These are phyloP conservation scores for Extremus antarcticus DNA, from an alignment of 495 filamentous ascomycete species.

Conservation along the genomic window DNA sequence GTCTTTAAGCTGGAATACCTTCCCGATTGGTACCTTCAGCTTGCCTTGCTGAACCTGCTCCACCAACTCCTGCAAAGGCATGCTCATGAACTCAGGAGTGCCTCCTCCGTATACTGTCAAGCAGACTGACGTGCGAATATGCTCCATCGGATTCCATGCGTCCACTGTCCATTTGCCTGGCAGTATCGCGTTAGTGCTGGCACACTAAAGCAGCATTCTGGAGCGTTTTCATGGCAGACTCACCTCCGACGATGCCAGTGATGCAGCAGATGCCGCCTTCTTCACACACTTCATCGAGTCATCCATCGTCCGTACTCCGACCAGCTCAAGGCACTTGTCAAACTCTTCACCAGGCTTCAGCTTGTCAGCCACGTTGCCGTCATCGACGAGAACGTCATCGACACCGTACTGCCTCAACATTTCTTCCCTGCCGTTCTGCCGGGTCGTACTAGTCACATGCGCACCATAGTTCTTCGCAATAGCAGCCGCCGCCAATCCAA, in stretches of 20 bases:
- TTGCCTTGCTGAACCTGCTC: constrained; percentile 27
- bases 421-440: constrained; percentile 27
- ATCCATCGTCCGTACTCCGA: constrained; percentile 31
- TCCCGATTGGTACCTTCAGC: constrained; percentile 36
- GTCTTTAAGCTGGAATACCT: constrained; percentile 39
- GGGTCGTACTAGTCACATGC: constrained; percentile 32
- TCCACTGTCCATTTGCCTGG: constrained; percentile 31
- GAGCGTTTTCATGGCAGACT: not conserved
- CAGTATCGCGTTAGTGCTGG: not conserved
- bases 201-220: not conserved
- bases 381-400: constrained; percentile 35
- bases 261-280: constrained; percentile 38
- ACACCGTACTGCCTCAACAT: constrained; percentile 33
- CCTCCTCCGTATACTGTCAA: constrained; percentile 37
- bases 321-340: constrained; percentile 41
- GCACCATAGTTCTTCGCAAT: constrained; percentile 38
- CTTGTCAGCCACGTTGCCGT: constrained; percentile 24
- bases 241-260: constrained; percentile 41
- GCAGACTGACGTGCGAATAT: constrained; percentile 34
- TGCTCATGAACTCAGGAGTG: constrained; percentile 34
- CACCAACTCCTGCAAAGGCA: constrained; percentile 37
- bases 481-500: constrained; percentile 38
- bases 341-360: constrained; percentile 31
- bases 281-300: constrained; percentile 36
- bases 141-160: constrained; percentile 36